Evolutionary conservation across 2,329 filamentous ascomycete genomes (phyloP).

Genomic region (Epichloe amarillans): DNA sequence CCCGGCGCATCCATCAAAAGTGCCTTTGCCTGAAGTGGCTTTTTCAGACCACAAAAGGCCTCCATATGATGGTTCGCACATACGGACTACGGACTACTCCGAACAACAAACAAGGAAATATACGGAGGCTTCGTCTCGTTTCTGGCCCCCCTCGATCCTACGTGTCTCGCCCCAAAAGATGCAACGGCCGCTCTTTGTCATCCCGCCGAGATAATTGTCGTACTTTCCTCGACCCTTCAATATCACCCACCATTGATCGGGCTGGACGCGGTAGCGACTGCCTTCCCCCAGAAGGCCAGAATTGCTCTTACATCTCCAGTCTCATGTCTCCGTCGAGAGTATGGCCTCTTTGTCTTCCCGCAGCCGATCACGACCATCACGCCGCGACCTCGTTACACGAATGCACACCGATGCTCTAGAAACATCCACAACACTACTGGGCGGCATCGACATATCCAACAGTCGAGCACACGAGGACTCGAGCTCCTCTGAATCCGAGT

Average conservation of each 20-base stretch:
- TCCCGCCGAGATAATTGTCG: conserved; percentile 2
- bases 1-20: not conserved
- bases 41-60: too few relatives aligned
- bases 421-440: conserved; percentile 17
- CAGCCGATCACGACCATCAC: conserved; percentile 15
- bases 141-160: not conserved
- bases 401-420: conserved; percentile 23
- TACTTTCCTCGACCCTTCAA: conserved; percentile 3
- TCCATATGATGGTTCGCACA: too few relatives aligned
- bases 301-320: not conserved
- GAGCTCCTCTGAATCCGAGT: conserved; percentile 32
- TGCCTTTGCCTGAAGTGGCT: not conserved
- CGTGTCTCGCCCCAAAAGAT: conserved; percentile 3
- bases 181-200: not conserved
- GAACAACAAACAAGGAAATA: not conserved
- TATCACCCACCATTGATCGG: not conserved
- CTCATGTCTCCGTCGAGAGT: conserved; percentile 1
- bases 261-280: not conserved
- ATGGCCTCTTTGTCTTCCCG: conserved; percentile 22
- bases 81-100: too few relatives aligned
- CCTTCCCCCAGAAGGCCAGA: not conserved
- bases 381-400: conserved; percentile 22
- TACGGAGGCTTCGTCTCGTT: not conserved
- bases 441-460: conserved; percentile 16
- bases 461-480: conserved; percentile 21